phyloP scores from a whole-genome alignment of 2,329 filamentous ascomycete genomes.

The Cordyceps fumosorosea region DNA sequence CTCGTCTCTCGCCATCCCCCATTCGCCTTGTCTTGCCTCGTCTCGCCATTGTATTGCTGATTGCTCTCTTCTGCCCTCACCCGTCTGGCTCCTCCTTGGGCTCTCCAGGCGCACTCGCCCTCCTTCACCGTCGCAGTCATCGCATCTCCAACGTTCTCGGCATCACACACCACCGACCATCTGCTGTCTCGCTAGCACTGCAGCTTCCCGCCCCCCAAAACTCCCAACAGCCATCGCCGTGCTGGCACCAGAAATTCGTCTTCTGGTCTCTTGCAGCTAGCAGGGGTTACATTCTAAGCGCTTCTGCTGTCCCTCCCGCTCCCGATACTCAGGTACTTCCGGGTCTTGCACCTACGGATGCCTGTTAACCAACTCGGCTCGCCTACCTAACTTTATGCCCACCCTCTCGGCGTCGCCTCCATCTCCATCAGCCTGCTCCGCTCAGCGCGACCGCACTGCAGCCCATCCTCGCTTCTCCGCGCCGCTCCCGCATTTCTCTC shows the following conservation, averaged over 20 bases:
- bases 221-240: background rate
- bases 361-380: background rate
- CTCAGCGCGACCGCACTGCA: constrained; percentile 2
- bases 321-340: background rate
- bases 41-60: background rate
- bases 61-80: background rate
- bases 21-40: background rate
- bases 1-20: constrained; percentile 7
- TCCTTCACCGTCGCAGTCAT: background rate
- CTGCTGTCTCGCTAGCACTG: background rate
- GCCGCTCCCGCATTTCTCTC: background rate
- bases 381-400: background rate
- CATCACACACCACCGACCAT: background rate
- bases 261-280: background rate
- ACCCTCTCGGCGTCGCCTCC: background rate
- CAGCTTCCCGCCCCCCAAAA: background rate
- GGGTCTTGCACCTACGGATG: background rate
- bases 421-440: constrained; percentile 5
- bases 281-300: constrained; percentile 8
- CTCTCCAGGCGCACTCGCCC: background rate
- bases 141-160: background rate
- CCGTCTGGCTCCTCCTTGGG: background rate
- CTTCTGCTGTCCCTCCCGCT: background rate
- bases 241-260: background rate
- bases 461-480: constrained; percentile 1